phyloP scores from a whole-genome alignment of 345 rosid species.

The Linum trigynum region DNA sequence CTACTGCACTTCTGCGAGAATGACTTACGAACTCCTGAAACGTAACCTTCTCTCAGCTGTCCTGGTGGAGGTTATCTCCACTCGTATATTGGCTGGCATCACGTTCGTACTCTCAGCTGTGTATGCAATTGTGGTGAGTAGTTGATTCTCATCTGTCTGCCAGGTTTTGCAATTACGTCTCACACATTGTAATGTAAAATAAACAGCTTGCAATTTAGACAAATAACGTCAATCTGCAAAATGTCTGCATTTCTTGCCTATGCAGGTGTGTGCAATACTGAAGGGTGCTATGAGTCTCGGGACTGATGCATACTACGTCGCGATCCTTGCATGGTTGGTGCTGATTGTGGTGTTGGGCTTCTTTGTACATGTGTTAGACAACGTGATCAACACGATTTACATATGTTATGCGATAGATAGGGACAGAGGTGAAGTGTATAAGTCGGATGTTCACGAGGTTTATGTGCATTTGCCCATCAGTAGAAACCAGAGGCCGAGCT shows the following conservation, averaged over 20 bases:
- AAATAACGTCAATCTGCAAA: neutral
- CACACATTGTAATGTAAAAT: neutral
- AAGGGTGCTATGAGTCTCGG: constrained; percentile 55
- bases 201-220: neutral
- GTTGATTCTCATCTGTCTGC: too few species aligned
- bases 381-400: constrained; percentile 74
- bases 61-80: constrained; percentile 76
- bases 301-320: constrained; percentile 44
- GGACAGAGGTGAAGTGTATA: constrained; percentile 80
- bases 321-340: constrained; percentile 52
- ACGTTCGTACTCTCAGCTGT: constrained; percentile 64
- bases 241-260: neutral
- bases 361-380: constrained; percentile 73
- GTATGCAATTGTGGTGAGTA: constrained; percentile 63
- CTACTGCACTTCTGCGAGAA: constrained; percentile 77
- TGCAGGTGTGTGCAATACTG: constrained; percentile 64
- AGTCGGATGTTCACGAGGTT: constrained; percentile 79
- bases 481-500: constrained; percentile 41
- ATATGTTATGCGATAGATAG: constrained; percentile 73
- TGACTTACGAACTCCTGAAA: constrained; percentile 79
- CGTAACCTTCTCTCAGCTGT: constrained; percentile 90
- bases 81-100: constrained; percentile 65
- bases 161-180: neutral
- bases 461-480: constrained; percentile 67
- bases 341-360: constrained; percentile 47